Base-by-base conservation (phyloP, 2,329 filamentous ascomycete genomes). In the Cladosporium halotolerans region DNA sequence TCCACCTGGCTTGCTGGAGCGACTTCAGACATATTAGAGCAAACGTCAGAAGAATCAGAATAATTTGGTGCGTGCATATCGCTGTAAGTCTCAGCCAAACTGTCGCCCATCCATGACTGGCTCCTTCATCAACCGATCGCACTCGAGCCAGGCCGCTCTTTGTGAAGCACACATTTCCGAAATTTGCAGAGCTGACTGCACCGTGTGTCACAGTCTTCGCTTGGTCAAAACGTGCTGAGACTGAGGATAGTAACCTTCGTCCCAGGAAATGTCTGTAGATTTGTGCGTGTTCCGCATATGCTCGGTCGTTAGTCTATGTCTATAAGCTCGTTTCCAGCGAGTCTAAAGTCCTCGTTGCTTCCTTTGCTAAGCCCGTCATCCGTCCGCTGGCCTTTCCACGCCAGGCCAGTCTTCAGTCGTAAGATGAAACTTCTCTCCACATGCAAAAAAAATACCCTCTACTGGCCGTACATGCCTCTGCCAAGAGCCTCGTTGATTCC, bases 401-500 rank as follows among this genome's bases (percentile, higher is more conserved):
- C 40, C 18, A 31, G 9, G 10, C 14, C 40, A 51, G 11, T 11
- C 42, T 14, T 32, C 2, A 2, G 8, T 44, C 42, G 18, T 9
- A 28, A 36, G 32, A 14, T 33, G 38, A 11, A 33, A 40, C 16
- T 8, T 18, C 13, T 38, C 31, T 36, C n/a, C 9, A 9, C 36
- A 39, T 16, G 6, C 36, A 2, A 6, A 13, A 39, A 14, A n/a
- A 9, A 11, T 8, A 14, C n/a, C 36, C 36, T 39, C 36, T 51
- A 51, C 48, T 51, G 48, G 48, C 48, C 48, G 48, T 51, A 51
- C 48, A 51, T 51, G 32, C 48, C 48, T 16, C 48, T 43, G 48
- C 53, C 55, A n/a, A 61, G 38, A 4, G 50, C 54, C 45, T 58
- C 45, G 33, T 56, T 60, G 47, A 62, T 45, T 7, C 57, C 58